A percentile compares a stretch with the other conserved stretches of the same genome.
Evolutionary conservation across 352 stramenopile species (phyloP).

Genomic region (Phytophthora niederhauseri): DNA sequence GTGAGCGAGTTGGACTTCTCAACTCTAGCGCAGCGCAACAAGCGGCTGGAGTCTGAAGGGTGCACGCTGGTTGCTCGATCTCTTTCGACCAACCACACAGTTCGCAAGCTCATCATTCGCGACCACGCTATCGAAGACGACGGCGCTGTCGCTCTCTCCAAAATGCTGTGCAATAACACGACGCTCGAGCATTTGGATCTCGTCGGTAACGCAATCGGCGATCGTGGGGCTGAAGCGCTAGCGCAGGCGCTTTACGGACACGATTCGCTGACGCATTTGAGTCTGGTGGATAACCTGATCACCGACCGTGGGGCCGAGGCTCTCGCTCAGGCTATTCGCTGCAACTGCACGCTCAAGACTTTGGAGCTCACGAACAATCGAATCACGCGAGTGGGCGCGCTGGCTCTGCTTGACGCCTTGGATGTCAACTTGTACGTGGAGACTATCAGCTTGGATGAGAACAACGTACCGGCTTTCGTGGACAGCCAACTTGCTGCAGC

Average conservation of each 20-base stretch:
- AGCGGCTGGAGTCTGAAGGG: slow-evolving; percentile 54
- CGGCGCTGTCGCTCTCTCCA: slow-evolving; percentile 62
- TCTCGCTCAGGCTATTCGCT: slow-evolving; percentile 63
- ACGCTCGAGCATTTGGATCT: slow-evolving; percentile 75
- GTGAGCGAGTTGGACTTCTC: slow-evolving; percentile 78
- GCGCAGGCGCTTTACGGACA: slow-evolving; percentile 77
- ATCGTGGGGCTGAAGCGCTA: slow-evolving; percentile 59
- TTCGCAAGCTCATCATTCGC: slow-evolving; percentile 65
- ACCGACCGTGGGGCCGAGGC: slow-evolving; percentile 51
- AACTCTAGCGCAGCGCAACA: slow-evolving; percentile 57
- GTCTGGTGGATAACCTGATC: slow-evolving; percentile 69
- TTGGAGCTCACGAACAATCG: slow-evolving; percentile 66
- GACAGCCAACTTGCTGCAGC: slow-evolving; percentile 52
- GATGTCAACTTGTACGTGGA: slow-evolving; percentile 73
- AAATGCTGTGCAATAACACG: slow-evolving; percentile 74
- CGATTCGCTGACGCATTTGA: slow-evolving; percentile 64
- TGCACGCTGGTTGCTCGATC: slow-evolving; percentile 70
- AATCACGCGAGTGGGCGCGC: slow-evolving; percentile 50
- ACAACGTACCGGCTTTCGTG: slow-evolving; percentile 51
- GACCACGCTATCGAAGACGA: slow-evolving; percentile 76
- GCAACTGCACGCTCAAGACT: slow-evolving; percentile 68
- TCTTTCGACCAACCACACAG: slow-evolving; percentile 63
- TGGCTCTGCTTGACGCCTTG: slow-evolving; percentile 61
- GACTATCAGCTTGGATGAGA: slow-evolving; percentile 62
- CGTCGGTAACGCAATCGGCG: slow-evolving; percentile 72